Percentiles rank a stretch among this genome's conserved stretches.
These are phyloP conservation scores for Coelastrella sp. DNA, from an alignment of 139 green algal genomes.

Conservation along the genomic window DNA sequence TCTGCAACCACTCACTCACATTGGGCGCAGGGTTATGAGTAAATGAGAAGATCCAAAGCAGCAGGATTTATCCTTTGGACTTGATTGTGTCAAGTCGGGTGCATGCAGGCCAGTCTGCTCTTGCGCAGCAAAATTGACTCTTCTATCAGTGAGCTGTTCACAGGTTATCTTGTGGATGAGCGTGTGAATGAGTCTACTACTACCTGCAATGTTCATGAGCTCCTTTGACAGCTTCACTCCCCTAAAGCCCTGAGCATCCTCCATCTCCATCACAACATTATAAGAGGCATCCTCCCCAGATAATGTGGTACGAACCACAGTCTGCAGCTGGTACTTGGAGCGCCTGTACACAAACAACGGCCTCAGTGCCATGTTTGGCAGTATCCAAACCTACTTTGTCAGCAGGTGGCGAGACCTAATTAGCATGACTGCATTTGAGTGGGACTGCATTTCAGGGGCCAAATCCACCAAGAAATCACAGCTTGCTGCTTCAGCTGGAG, in stretches of 20 bases:
- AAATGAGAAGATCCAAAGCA: too few relatives aligned
- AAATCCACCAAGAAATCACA: neutral
- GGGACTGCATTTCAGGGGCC: neutral
- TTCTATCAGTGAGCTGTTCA: too few relatives aligned
- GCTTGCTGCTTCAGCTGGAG: too few relatives aligned
- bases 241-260: conserved; percentile 74
- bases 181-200: too few relatives aligned
- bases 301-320: conserved; percentile 86
- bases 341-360: conserved; percentile 16
- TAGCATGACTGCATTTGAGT: neutral
- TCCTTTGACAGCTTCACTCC: conserved; percentile 75
- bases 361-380: neutral
- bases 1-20: neutral
- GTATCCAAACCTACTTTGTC: neutral
- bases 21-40: too few relatives aligned
- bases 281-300: conserved; percentile 89
- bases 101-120: too few relatives aligned
- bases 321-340: conserved; percentile 69
- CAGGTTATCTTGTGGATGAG: too few relatives aligned
- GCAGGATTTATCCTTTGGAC: too few relatives aligned
- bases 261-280: conserved; percentile 86
- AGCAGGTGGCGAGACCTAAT: neutral
- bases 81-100: too few relatives aligned
- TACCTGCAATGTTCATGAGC: conserved; percentile 72
- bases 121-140: too few relatives aligned